These are phyloP conservation scores for Aureobasidium namibiae DNA, from an alignment of 2,329 filamentous ascomycete species.

Conservation along the genomic window DNA sequence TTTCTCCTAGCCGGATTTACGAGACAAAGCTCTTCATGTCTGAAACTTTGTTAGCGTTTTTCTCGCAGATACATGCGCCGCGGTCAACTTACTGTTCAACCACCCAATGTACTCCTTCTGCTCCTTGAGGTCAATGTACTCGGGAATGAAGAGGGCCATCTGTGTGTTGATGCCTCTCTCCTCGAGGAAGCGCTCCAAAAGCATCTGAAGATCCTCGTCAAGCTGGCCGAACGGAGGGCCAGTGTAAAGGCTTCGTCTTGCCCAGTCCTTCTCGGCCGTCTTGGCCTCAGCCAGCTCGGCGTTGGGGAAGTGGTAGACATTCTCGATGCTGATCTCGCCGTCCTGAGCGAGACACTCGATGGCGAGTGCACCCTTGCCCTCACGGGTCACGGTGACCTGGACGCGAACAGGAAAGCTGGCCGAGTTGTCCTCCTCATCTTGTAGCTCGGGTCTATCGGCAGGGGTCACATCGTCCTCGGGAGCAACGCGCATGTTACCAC, in stretches of 20 bases:
- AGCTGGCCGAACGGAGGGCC: conserved; percentile 90
- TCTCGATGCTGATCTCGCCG: conserved; percentile 78
- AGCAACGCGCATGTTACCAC: conserved; percentile 46
- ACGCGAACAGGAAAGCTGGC: conserved; percentile 70
- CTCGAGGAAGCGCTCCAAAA: conserved; percentile 89
- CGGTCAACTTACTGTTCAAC: conserved; percentile 56
- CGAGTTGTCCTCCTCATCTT: conserved; percentile 48
- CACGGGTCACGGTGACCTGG: conserved; percentile 82
- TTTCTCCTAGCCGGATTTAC: conserved; percentile 22
- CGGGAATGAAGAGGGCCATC: conserved; percentile 82
- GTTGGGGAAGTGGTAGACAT: conserved; percentile 80
- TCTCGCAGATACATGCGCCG: neutral
- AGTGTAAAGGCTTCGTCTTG: conserved; percentile 70
- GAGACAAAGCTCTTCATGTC: conserved; percentile 81
- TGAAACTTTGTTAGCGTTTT: conserved; percentile 21
- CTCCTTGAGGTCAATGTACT: conserved; percentile 98
- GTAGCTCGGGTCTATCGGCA: conserved; percentile 48
- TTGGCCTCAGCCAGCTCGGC: conserved; percentile 67
- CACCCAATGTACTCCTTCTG: conserved; percentile 92
- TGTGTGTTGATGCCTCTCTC: conserved; percentile 85
- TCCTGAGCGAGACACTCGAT: conserved; percentile 83
- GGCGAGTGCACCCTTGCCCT: conserved; percentile 73
- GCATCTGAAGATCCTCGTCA: conserved; percentile 87
- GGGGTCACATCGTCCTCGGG: conserved; percentile 50
- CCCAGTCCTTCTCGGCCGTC: conserved; percentile 60